phyloP scores from a whole-genome alignment of 2,329 filamentous ascomycete genomes.

The Paraconiothyrium brasiliense region DNA sequence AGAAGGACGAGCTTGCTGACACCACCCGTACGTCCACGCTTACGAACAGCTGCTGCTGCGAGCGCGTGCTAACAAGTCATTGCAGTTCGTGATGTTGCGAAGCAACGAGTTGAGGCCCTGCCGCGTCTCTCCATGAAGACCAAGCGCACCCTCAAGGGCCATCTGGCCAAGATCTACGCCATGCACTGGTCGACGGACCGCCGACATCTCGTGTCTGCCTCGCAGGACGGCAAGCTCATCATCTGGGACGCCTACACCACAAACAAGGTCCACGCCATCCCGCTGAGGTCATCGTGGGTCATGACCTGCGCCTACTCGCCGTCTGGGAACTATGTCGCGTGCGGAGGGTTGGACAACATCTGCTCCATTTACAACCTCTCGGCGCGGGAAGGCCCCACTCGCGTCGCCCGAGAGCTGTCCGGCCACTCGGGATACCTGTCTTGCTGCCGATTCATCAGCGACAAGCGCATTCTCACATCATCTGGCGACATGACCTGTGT shows the following conservation, averaged over 20 bases:
- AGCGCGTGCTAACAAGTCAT: constrained; percentile 35
- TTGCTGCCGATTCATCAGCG: constrained; percentile 99
- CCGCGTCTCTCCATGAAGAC: constrained; percentile 97
- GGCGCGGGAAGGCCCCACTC: constrained; percentile 94
- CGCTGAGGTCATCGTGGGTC: constrained; percentile 96
- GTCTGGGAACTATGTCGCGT: constrained; percentile 97
- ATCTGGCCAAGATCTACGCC: constrained; percentile 98
- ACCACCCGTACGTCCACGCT: constrained; percentile 81
- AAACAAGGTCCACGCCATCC: constrained; percentile 99
- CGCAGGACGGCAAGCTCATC: constrained; percentile 98
- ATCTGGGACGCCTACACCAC: constrained; percentile 99
- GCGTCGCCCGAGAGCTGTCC: constrained; percentile 93
- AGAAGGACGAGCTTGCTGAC: constrained; percentile 99
- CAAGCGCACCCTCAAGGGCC: constrained; percentile 94
- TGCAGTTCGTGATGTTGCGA: constrained; percentile 88
- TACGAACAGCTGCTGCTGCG: constrained; percentile 8
- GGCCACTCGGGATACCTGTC: constrained; percentile 97
- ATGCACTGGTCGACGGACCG: constrained; percentile 99
- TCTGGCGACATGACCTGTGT: constrained; percentile 99
- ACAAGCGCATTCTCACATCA: constrained; percentile 95
- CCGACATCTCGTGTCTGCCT: constrained; percentile 95
- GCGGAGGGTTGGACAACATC: constrained; percentile 98
- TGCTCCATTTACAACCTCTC: constrained; percentile 99
- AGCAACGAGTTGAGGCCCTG: constrained; percentile 90
- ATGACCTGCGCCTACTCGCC: constrained; percentile 99